These are phyloP conservation scores for Apiotrichum laibachii DNA, from an alignment of 1,284 basidiomycete genomes.

Conservation along the genomic window DNA sequence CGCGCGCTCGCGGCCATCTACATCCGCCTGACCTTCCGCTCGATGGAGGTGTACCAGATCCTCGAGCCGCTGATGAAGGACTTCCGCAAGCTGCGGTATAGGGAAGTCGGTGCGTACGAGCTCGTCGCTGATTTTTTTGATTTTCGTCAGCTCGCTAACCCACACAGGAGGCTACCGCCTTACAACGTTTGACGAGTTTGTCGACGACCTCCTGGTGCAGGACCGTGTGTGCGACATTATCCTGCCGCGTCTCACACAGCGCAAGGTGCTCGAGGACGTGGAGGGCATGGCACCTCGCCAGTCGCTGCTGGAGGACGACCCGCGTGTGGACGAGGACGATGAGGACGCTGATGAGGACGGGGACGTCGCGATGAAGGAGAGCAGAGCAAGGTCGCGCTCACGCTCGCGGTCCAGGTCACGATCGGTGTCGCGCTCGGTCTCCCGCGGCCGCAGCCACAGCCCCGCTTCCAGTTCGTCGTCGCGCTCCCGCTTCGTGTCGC, in stretches of 20 bases:
- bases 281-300: constrained; percentile 80
- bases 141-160: not conserved
- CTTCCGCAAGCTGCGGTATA: constrained; percentile 80
- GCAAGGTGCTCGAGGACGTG: constrained; percentile 84
- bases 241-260: constrained; percentile 80
- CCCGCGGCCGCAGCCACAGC: constrained; percentile 16
- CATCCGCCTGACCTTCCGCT: constrained; percentile 86
- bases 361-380: constrained; percentile 8
- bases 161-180: constrained; percentile 71
- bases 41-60: constrained; percentile 85
- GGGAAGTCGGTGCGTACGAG: constrained; percentile 66
- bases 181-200: constrained; percentile 88
- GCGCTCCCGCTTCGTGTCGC: constrained; percentile 40
- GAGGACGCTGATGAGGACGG: constrained; percentile 23
- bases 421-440: constrained; percentile 24
- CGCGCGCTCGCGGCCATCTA: constrained; percentile 92
- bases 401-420: constrained; percentile 17
- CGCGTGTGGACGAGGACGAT: constrained; percentile 18
- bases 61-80: constrained; percentile 93
- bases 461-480: constrained; percentile 10
- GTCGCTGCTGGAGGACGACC: constrained; percentile 60
- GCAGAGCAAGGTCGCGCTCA: constrained; percentile 22
- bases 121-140: not conserved
- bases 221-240: constrained; percentile 97
- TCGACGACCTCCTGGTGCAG: constrained; percentile 77